phyloP scores from a whole-genome alignment of 2,329 filamentous ascomycete species.

The Colletotrichum sp. region DNA sequence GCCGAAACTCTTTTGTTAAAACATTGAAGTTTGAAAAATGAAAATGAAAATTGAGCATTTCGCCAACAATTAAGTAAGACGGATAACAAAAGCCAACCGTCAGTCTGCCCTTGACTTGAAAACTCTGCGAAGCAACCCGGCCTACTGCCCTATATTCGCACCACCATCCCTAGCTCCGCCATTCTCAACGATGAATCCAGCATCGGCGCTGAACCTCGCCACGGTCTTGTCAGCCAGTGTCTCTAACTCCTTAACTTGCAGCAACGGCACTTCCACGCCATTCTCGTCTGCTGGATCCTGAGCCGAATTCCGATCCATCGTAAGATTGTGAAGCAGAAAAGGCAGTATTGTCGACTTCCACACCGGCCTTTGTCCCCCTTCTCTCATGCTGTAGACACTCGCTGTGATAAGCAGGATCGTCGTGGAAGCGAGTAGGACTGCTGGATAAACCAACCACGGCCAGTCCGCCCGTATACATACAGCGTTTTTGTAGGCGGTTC shows the following conservation, averaged over 20 bases:
- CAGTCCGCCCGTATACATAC: background rate
- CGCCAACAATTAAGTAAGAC: rapidly evolving
- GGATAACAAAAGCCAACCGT: no score
- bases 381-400: rapidly evolving
- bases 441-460: background rate
- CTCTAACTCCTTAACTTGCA: background rate
- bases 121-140: background rate
- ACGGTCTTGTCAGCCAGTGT: background rate
- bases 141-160: background rate
- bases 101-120: rapidly evolving
- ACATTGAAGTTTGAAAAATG: no score
- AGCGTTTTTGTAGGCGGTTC: rapidly evolving
- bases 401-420: rapidly evolving
- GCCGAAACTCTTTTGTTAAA: no score
- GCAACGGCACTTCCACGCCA: background rate
- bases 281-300: background rate
- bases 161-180: rapidly evolving
- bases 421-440: rapidly evolving
- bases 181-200: background rate
- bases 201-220: background rate
- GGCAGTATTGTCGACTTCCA: background rate
- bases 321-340: background rate
- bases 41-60: no score
- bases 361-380: rapidly evolving
- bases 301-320: rapidly evolving